These are phyloP conservation scores for Neoascochyta sp. DNA, from an alignment of 2,329 filamentous ascomycete genomes.

Conservation along the genomic window DNA sequence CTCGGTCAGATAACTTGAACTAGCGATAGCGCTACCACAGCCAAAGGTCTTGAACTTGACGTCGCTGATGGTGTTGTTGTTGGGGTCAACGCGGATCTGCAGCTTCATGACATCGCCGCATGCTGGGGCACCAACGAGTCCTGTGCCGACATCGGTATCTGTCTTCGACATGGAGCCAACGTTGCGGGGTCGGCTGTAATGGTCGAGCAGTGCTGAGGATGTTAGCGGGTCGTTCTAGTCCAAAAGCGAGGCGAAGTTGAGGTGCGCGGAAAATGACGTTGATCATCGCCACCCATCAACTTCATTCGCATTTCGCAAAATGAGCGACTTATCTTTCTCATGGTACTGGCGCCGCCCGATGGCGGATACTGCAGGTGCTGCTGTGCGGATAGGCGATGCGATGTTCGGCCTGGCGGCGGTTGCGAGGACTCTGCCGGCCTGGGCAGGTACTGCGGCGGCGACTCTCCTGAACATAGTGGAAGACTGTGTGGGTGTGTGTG, in stretches of 20 bases:
- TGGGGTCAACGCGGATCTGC: slow-evolving; percentile 86
- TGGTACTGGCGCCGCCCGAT: slow-evolving; percentile 54
- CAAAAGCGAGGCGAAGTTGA: slow-evolving; percentile 2
- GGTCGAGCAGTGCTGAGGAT: slow-evolving; percentile 61
- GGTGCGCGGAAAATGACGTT: slow-evolving; percentile 4
- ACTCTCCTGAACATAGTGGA: slow-evolving; percentile 57
- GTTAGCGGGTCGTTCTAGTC: slow-evolving; percentile 39
- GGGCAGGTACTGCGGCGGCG: slow-evolving; percentile 52
- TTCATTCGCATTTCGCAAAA: slow-evolving; percentile 3
- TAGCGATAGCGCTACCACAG: slow-evolving; percentile 91
- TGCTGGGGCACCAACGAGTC: slow-evolving; percentile 84
- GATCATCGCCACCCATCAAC: slow-evolving; percentile 12
- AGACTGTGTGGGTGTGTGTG: slow-evolving; percentile 11
- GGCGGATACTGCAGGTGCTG: slow-evolving; percentile 41
- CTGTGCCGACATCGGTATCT: slow-evolving; percentile 80
- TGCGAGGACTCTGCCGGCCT: slow-evolving; percentile 50
- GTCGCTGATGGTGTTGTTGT: slow-evolving; percentile 83
- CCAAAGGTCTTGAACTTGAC: slow-evolving; percentile 99
- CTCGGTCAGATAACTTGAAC: slow-evolving; percentile 90
- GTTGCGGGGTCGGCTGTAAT: slow-evolving; percentile 76
- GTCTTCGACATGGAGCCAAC: slow-evolving; percentile 76
- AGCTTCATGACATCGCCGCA: slow-evolving; percentile 94
- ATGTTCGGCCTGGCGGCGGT: slow-evolving; percentile 50
- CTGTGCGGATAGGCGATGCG: slow-evolving; percentile 44
- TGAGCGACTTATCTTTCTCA: slow-evolving; percentile 59